Evolutionary conservation across 148 eudicot species (phyloP).

Genomic region (Chenopodium berlandieri): DNA sequence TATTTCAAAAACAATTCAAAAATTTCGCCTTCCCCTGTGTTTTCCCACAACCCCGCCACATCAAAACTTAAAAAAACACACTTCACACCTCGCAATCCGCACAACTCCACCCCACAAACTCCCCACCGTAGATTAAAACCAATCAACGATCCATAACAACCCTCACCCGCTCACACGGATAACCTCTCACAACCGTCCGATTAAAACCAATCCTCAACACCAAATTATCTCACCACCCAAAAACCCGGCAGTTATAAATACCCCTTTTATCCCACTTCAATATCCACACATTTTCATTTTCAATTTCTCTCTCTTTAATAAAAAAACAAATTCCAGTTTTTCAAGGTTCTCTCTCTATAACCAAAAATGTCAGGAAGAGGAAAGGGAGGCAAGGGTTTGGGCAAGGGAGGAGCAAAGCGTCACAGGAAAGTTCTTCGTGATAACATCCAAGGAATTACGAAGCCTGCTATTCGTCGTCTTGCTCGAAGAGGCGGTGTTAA

Average conservation of each 20-base stretch:
- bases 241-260: constrained; percentile 20
- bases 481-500: constrained; percentile 54
- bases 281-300: neutral
- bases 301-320: neutral
- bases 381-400: constrained; percentile 59
- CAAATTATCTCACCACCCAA: neutral
- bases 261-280: neutral
- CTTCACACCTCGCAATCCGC: constrained; percentile 10
- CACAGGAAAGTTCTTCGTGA: constrained; percentile 48
- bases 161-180: constrained; percentile 16
- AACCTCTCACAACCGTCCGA: constrained; percentile 12
- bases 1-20: neutral
- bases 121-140: neutral
- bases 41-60: constrained; percentile 22
- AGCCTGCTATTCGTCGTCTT: constrained; percentile 51
- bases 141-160: constrained; percentile 21
- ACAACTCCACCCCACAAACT: neutral
- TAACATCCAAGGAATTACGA: constrained; percentile 54
- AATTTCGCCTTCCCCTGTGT: neutral
- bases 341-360: neutral
- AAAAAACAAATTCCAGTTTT: neutral
- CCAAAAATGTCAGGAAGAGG: constrained; percentile 52
- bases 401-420: constrained; percentile 57
- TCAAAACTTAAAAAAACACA: constrained; percentile 8
- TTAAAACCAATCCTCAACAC: constrained; percentile 2